Percentiles rank a stretch among this genome's conserved stretches.
Evolutionary conservation across 441 rosid genomes (phyloP).

Genomic region (Brassica hybrid): DNA sequence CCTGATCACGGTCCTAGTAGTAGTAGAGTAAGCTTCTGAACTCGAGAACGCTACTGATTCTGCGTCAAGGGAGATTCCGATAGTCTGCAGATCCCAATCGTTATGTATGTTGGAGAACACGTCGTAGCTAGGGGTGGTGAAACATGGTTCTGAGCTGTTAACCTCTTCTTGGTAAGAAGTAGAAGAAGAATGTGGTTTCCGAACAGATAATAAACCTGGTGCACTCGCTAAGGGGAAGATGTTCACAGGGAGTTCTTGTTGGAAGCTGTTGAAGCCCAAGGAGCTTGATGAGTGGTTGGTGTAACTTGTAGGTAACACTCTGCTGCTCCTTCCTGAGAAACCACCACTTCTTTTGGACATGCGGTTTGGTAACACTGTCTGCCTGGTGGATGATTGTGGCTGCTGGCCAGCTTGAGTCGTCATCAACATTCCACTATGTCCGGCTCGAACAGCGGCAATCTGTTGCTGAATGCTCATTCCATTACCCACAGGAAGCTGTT

Average conservation of each 20-base stretch:
- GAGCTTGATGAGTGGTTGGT: constrained; percentile 52
- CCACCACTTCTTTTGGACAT: constrained; percentile 14
- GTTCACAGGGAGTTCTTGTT: constrained; percentile 54
- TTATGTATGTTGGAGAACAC: constrained; percentile 56
- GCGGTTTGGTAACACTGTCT: constrained; percentile 34
- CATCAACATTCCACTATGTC: constrained; percentile 58
- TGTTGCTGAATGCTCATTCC: constrained; percentile 49
- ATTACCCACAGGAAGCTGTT: constrained; percentile 50
- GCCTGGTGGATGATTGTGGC: constrained; percentile 32
- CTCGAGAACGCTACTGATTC: constrained; percentile 47
- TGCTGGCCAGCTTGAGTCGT: constrained; percentile 33
- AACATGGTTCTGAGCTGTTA: constrained; percentile 37
- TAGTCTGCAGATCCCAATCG: constrained; percentile 77
- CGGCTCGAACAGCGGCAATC: constrained; percentile 51
- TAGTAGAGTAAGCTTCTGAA: constrained; percentile 50
- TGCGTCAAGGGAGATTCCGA: constrained; percentile 47
- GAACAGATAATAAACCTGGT: constrained; percentile 36
- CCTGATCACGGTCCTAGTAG: constrained; percentile 52
- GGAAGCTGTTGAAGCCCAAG: constrained; percentile 58
- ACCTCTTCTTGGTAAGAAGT: too few relatives aligned
- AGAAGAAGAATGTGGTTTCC: background rate
- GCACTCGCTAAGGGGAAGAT: constrained; percentile 62
- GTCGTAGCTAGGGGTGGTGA: constrained; percentile 32
- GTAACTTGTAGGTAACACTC: constrained; percentile 52
- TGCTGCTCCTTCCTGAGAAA: too few relatives aligned